Conservation (phyloP, 257 asterid species). For the Nicotiana tabacum region DNA sequence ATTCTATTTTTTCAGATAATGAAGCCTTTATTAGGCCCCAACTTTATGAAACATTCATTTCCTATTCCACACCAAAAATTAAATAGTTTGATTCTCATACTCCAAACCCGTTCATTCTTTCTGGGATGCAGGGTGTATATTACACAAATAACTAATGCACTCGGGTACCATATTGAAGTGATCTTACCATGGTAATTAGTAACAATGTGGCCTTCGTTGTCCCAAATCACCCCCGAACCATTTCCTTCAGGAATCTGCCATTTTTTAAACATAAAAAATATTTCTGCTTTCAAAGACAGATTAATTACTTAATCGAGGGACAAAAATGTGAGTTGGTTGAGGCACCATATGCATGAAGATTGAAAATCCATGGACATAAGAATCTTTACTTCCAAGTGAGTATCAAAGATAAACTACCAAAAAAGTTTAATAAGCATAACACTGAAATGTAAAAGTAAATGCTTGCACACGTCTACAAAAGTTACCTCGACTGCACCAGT, state of each 20-base stretch:
- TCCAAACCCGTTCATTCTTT: background rate
- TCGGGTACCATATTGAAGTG: background rate
- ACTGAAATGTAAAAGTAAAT: background rate
- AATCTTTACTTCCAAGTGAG: background rate
- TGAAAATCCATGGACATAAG: background rate
- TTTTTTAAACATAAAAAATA: background rate
- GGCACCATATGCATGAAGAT: background rate
- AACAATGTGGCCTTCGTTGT: slow-evolving; percentile 83
- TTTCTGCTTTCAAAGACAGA: background rate
- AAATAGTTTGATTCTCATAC: background rate
- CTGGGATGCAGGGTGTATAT: background rate
- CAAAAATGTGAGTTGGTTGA: background rate
- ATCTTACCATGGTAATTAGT: slow-evolving; percentile 93
- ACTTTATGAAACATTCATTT: background rate
- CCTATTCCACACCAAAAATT: background rate
- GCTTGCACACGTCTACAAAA: background rate
- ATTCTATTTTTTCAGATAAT: background rate
- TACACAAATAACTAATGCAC: background rate
- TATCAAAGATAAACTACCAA: background rate
- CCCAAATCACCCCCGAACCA: slow-evolving; percentile 98
- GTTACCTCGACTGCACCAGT: slow-evolving; percentile 89
- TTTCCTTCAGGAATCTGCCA: slow-evolving; percentile 95
- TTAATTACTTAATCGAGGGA: background rate
- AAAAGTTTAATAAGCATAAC: background rate
- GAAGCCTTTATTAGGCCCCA: background rate